Base-by-base conservation (phyloP, 352 stramenopile species). In the Pelagophyceae sp. region DNA sequence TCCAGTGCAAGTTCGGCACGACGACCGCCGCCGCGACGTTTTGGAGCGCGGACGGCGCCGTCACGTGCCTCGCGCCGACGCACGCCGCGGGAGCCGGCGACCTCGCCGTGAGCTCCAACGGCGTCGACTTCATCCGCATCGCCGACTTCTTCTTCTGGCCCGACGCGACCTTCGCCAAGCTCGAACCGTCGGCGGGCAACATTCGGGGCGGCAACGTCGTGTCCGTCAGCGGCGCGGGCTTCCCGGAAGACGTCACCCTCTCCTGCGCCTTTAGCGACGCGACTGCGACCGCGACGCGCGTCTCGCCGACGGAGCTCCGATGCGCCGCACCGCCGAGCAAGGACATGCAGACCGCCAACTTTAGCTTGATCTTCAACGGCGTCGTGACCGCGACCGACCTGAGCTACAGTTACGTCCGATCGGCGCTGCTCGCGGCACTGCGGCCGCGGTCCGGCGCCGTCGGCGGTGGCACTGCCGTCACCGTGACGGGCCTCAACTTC, bases 341-440 rank as follows among this genome's bases (percentile, higher is more conserved):
- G 38, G 74, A 64, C 58, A 67, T 67, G 51, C 75, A 45, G 31
- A 15, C 76, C 61, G 58, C 86, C n/a, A 76, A 58, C 29, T 72
- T 92, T 35, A 81, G 81, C 76, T 80, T 91, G 27, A 87, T 83
- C 19, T 54, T 81, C 50, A 92, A 92, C 79, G 85, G 83, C 50
- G 82, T 94, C 35, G 83, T 85, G n/a, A 40, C 75, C 32, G 81
- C 81, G 35, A 61, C 45, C n/a, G 80, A 5, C 38, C 75, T 83
- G 69, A 74, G 75, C 5, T 80, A 85, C 65, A 71, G 20, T 2
- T 85, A 87, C 63, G 75, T 72, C 72, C 51, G 38, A 32, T 74
- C 77, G 32, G 80, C 80, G 70, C 76, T 25, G 27, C 78, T 85
- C 50, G 29, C 71, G 35, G 32, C 20, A n/a, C 72, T 86, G 29